These are phyloP conservation scores for Dactylella cylindrospora DNA, from an alignment of 2,329 filamentous ascomycete species.

Conservation along the genomic window DNA sequence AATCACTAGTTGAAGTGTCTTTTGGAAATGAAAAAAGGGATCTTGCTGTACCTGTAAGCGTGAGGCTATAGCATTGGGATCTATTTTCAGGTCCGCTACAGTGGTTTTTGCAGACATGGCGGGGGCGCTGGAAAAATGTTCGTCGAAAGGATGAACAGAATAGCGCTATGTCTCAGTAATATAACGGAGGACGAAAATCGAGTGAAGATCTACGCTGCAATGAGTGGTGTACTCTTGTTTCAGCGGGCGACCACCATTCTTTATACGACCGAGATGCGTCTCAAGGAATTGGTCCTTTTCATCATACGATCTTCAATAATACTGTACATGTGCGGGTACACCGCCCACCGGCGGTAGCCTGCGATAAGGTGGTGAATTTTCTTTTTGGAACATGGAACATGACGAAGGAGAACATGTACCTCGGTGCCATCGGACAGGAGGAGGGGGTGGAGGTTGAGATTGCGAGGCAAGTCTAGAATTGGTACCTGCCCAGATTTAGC, in stretches of 20 bases:
- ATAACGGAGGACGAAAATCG: conserved; percentile 16
- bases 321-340: conserved; percentile 31
- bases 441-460: too few relatives aligned
- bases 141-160: too few relatives aligned
- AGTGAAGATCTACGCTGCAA: conserved; percentile 31
- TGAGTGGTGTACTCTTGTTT: conserved; percentile 25
- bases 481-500: conserved; percentile 41
- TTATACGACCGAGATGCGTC: conserved; percentile 32
- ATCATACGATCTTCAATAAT: conserved; percentile 9
- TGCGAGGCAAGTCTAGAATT: conserved; percentile 27
- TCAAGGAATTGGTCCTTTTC: not conserved
- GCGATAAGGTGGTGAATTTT: conserved; percentile 34
- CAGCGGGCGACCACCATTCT: conserved; percentile 33
- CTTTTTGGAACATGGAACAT: conserved; percentile 24
- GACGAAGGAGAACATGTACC: conserved; percentile 35
- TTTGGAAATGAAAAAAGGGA: too few relatives aligned
- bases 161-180: conserved; percentile 35
- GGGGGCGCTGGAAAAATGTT: conserved; percentile 35
- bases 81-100: conserved; percentile 31
- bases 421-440: too few relatives aligned
- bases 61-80: conserved; percentile 17
- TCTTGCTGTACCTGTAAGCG: conserved; percentile 35
- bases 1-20: conserved; percentile 39
- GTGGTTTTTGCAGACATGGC: conserved; percentile 24
- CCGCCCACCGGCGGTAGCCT: conserved; percentile 22